Evolutionary conservation across 108 stramenopile genomes (phyloP), one percentile per base, ranked within the genome.

Genomic region (Schizochytrium sp.): DNA sequence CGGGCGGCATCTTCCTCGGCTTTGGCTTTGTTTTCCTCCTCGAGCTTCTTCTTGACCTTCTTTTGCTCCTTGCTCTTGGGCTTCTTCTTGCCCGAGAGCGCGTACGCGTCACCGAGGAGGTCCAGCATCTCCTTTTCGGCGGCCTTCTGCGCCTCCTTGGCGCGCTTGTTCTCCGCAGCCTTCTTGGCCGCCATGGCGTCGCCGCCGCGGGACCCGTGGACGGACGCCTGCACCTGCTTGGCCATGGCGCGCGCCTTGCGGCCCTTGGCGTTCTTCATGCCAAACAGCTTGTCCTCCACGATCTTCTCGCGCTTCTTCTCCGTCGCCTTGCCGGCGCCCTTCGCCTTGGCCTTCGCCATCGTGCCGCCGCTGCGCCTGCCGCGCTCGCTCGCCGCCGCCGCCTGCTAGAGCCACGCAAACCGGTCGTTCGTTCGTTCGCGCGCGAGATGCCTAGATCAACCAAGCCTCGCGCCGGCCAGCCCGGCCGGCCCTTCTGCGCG

Each of bases 251-350:
- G 76, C 76, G 51, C 76, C 23, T 83, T 83, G 19, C 51, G 45
- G 51, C 76, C 51, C 76, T 83, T 83, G 23, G 19, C 25, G 23
- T 83, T 83, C 23, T 83, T 83, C 76, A 83, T n/a, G 51, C 76
- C 76, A 53, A 83, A 83, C n/a, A 28, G 19, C 76, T 83, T 83
- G 76, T 83, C 76, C 76, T 83, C 76, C 51, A 83, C 76, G 51
- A 83, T 28, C 4, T 83, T 83, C 51, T 83, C 76, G 76, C 76
- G 76, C 76, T 83, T 83, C 76, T 83, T 83, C 51, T 83, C 76
- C 76, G 51, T 1, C 34, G 0, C 34, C 34, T 34, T 34, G 34
- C 34, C 34, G 34, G 34, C 76, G 48, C 48, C 76, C 45, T 83
- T 83, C 12, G 76, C 76, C 76, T 83, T 83, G 45, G 48, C 76